Evolutionary conservation across 129 eudicot genomes (phyloP).

Genomic region (Chrysanthemum lavandulifolium): DNA sequence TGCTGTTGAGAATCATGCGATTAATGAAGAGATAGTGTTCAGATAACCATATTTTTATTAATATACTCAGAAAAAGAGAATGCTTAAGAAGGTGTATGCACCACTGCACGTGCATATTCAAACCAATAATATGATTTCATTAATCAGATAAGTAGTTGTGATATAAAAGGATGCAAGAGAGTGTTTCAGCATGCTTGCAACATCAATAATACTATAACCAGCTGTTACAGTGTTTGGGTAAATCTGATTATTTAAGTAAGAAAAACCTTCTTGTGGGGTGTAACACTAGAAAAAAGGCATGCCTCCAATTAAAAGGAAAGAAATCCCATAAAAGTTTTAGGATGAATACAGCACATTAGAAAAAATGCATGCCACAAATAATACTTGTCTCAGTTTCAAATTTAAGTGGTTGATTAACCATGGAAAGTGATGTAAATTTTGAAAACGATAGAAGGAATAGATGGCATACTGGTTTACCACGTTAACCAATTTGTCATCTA

Average conservation of each 20-base stretch:
- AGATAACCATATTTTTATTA: neutral
- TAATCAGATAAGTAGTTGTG: too few relatives aligned
- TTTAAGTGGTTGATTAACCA: too few relatives aligned
- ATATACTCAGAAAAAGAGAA: neutral
- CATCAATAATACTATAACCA: neutral
- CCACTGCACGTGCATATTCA: neutral
- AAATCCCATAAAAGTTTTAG: too few relatives aligned
- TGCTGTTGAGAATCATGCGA: neutral
- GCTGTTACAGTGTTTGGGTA: neutral
- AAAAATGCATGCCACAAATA: too few relatives aligned
- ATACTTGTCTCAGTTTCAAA: too few relatives aligned
- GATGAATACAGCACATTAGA: too few relatives aligned
- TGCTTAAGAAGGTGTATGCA: neutral
- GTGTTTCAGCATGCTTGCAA: neutral
- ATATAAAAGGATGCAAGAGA: neutral
- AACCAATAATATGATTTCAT: neutral
- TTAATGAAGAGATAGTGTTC: neutral
- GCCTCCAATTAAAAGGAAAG: too few relatives aligned
- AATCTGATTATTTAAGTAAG: neutral
- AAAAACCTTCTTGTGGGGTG: too few relatives aligned
- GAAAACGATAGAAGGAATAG: neutral
- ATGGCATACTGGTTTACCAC: slow-evolving; percentile 67
- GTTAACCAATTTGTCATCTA: slow-evolving; percentile 52
- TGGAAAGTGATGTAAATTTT: too few relatives aligned
- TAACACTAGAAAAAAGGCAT: too few relatives aligned